Evolutionary conservation across 2,329 filamentous ascomycete genomes (phyloP), one percentile per base, ranked within the genome.

Genomic region (Stagonosporopsis cucurbitacearum): DNA sequence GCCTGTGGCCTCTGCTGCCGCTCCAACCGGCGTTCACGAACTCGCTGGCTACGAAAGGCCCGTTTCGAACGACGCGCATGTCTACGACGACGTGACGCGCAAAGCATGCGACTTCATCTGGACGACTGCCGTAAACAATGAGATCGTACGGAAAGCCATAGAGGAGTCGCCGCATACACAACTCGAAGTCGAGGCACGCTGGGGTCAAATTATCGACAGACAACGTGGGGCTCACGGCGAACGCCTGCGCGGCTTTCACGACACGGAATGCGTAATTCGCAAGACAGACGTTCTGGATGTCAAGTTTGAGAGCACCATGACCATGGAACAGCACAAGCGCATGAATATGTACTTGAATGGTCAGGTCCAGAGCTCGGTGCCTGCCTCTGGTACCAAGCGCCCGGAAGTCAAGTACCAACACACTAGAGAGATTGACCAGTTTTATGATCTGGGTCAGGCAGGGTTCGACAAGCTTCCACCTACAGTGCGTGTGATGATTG

Each of bases 141-240:
- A 84, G n/a, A 86, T 90, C 62, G 76, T 86, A 22, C 69, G 71
- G 11, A 57, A 55, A 48, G 80, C 78, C 11, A 81, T 87, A 33
- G 82, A 72, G 1, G 77, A 82, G 52, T 78, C 81, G 11, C 82
- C 84, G 15, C 86, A 86, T 6, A 88, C 92, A 13, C 84, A 91
- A 57, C 87, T 97, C 49, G 95, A 99, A 76, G 90, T 99, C 50
- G 95, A 99, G 78, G 95, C 92, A 9, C 98, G 98, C 75, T 81
- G 98, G 43, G 95, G 95, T 17, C 88, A 87, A 23, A 82, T 98
- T 13, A 87, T 86, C 69, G 84, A 88, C 58, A 90, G 86, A 6
- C 85, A 88, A 53, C 81, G 87, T 5, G 35, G 41, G 33, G 15
- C 35, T 42, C 84, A 91, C n/a, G 79, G 93, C 23, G 40, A 51